Percentiles rank a stretch among this genome's conserved stretches.
Evolutionary conservation across 2,329 filamentous ascomycete species (phyloP).

Genomic region (Pyrenophora graminea): DNA sequence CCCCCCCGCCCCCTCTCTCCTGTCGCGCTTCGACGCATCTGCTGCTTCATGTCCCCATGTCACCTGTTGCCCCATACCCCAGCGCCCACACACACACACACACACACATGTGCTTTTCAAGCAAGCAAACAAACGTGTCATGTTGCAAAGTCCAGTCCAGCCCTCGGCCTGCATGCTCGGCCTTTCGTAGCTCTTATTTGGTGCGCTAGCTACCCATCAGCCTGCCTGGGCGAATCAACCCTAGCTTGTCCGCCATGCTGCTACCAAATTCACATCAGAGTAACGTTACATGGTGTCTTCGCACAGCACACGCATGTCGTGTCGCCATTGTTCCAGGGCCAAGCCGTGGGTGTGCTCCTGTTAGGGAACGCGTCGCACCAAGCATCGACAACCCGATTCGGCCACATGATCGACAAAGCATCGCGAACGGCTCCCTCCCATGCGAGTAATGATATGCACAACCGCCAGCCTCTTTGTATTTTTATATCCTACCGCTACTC

Average conservation of each 20-base stretch:
- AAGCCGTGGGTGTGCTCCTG: not conserved
- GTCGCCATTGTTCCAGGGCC: not conserved
- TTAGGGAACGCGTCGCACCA: conserved; percentile 7
- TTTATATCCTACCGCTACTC: not conserved
- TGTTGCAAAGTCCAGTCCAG: conserved; percentile 11
- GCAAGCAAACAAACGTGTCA: conserved; percentile 14
- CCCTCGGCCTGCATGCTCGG: conserved; percentile 11
- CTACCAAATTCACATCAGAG: conserved; percentile 3
- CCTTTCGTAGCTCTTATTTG: conserved; percentile 13
- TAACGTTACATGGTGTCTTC: conserved; percentile 20
- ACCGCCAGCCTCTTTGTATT: not conserved
- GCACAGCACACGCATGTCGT: not conserved
- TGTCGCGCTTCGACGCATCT: not conserved
- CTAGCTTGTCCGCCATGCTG: conserved; percentile 4
- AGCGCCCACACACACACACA: not conserved
- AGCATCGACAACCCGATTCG: not conserved
- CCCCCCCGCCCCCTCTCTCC: not conserved
- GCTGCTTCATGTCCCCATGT: conserved; percentile 5
- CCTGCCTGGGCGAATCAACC: conserved; percentile 8
- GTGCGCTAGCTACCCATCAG: conserved; percentile 7
- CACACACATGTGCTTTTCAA: not conserved
- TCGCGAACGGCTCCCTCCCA: conserved; percentile 8
- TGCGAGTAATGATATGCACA: conserved; percentile 13
- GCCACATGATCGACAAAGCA: conserved; percentile 14
- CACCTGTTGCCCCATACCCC: not conserved